Conservation (phyloP, 164 flowering plant species). For the Berberis vulgaris region DNA sequence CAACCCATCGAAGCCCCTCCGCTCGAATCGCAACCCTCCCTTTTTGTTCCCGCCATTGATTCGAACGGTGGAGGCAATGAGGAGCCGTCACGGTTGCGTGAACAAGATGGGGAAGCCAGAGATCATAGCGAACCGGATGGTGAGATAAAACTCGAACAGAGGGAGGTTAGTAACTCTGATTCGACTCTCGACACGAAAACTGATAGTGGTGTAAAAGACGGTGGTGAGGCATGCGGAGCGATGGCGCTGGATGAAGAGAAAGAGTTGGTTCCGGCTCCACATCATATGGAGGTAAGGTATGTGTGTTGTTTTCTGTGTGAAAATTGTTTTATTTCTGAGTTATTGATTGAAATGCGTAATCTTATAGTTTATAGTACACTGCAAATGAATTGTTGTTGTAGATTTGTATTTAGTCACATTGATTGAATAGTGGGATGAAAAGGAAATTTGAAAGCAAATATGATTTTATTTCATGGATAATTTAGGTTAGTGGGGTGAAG, state of each 20-base stretch:
- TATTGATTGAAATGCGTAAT: too few species aligned
- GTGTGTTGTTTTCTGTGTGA: neutral
- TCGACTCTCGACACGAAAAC: neutral
- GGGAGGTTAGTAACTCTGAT: neutral
- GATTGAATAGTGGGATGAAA: too few species aligned
- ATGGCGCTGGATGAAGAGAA: constrained; percentile 13
- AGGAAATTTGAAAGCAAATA: too few species aligned
- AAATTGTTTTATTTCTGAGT: too few species aligned
- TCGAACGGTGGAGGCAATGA: neutral
- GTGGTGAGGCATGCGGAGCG: neutral
- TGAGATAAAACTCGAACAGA: neutral
- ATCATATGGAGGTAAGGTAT: constrained; percentile 21
- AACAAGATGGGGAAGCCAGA: neutral
- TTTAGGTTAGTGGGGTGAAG: too few species aligned
- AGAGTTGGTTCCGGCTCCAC: constrained; percentile 9
- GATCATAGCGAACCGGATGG: constrained; percentile 1
- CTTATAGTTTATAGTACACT: too few species aligned
- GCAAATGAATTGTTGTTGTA: too few species aligned
- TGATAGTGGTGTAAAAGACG: constrained; percentile 4
- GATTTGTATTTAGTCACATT: too few species aligned
- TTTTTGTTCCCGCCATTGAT: neutral
- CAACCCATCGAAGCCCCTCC: neutral
- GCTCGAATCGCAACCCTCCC: neutral
- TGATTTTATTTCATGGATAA: too few species aligned
- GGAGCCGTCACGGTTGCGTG: neutral